Evolutionary conservation across 164 flowering plant genomes (phyloP).

Genomic region (Vitis labrusca): DNA sequence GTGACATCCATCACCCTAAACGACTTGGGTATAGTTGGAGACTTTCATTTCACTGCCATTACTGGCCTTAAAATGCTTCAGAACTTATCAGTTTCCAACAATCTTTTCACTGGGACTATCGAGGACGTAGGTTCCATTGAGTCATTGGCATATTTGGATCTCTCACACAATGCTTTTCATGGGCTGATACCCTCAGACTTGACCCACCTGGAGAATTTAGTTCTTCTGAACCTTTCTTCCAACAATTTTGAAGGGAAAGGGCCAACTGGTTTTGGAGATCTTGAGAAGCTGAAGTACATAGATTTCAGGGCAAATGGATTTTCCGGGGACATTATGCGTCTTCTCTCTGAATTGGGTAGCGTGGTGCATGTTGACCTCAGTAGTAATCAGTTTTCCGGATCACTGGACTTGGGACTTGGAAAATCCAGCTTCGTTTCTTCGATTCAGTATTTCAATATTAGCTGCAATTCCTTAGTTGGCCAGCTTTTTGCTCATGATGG

Average conservation of each 20-base stretch:
- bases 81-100: conserved; percentile 54
- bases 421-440: conserved; percentile 46
- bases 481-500: conserved; percentile 67
- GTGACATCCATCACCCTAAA: conserved; percentile 47
- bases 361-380: conserved; percentile 60
- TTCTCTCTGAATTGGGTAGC: conserved; percentile 40
- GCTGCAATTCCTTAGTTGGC: conserved; percentile 58
- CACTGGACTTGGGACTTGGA: conserved; percentile 46
- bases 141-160: conserved; percentile 52
- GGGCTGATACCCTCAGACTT: conserved; percentile 45
- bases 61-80: conserved; percentile 37
- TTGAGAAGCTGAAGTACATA: conserved; percentile 42
- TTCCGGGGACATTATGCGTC: conserved; percentile 45
- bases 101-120: conserved; percentile 48
- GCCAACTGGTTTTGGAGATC: conserved; percentile 39
- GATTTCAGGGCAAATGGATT: conserved; percentile 57
- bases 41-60: conserved; percentile 43
- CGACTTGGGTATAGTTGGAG: conserved; percentile 52
- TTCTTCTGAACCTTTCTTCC: conserved; percentile 49
- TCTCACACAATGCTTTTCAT: conserved; percentile 48
- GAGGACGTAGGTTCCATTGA: conserved; percentile 30
- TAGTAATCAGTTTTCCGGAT: conserved; percentile 52
- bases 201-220: conserved; percentile 35
- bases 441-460: conserved; percentile 54
- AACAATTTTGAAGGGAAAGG: conserved; percentile 49